Percentiles rank a stretch among this genome's conserved stretches.
Conservation (phyloP, 2,329 filamentous ascomycete genomes). For the Ophiostoma pallidulum region DNA sequence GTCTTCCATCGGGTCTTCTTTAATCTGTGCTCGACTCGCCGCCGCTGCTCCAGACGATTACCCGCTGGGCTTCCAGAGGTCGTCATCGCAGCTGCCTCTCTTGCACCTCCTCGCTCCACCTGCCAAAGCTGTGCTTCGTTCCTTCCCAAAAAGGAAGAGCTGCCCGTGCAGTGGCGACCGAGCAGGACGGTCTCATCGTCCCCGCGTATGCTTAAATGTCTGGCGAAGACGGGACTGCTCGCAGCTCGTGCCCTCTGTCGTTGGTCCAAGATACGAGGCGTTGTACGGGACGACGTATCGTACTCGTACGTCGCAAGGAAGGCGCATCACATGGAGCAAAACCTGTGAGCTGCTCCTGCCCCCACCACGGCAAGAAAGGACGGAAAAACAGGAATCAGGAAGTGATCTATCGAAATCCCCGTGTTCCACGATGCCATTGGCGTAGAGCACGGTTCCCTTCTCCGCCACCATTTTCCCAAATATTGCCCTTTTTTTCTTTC, state of each 20-base stretch:
- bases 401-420: slow-evolving; percentile 3
- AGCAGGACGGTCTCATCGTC: background rate
- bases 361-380: background rate
- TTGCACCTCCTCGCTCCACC: background rate
- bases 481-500: background rate
- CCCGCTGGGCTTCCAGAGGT: too few species aligned
- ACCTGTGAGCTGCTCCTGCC: too few species aligned
- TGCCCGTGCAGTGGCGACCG: background rate
- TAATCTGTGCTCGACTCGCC: background rate
- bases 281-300: background rate
- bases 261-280: too few species aligned
- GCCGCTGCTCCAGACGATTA: too few species aligned
- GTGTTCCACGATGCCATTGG: background rate
- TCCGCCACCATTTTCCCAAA: background rate
- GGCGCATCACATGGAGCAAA: background rate
- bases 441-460: background rate
- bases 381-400: background rate
- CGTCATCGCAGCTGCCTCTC: slow-evolving; percentile 5
- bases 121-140: slow-evolving; percentile 2
- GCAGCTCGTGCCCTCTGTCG: too few species aligned
- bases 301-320: background rate
- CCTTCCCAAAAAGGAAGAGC: slow-evolving; percentile 10
- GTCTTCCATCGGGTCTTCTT: slow-evolving; percentile 1
- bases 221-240: too few species aligned
- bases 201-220: too few species aligned